These are phyloP conservation scores for Fusarium coicis DNA, from an alignment of 2,329 filamentous ascomycete genomes.

Conservation along the genomic window DNA sequence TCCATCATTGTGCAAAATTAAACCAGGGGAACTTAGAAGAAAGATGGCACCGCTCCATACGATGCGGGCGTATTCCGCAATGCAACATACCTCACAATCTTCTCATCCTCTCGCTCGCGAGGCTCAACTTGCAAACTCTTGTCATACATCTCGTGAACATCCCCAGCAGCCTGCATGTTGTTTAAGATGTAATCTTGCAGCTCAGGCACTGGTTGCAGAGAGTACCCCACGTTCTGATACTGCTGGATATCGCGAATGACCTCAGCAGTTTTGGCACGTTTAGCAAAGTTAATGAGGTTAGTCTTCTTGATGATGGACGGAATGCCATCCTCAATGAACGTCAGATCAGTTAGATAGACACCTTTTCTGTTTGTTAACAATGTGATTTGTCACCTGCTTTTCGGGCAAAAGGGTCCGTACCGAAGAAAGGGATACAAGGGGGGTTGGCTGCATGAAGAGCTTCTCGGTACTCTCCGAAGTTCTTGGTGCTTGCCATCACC, in stretches of 20 bases:
- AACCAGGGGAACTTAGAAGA: constrained; percentile 29
- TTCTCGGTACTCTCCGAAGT: constrained; percentile 97
- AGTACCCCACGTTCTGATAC: constrained; percentile 98
- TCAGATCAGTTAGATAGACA: constrained; percentile 96
- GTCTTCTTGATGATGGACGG: constrained; percentile 96
- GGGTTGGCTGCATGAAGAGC: constrained; percentile 92
- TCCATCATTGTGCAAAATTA: constrained; percentile 14
- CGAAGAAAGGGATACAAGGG: constrained; percentile 98
- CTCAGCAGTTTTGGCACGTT: constrained; percentile 96
- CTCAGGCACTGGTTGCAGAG: constrained; percentile 87
- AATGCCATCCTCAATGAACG: constrained; percentile 98
- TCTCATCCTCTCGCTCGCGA: constrained; percentile 96
- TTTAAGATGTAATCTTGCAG: constrained; percentile 96
- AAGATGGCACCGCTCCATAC: constrained; percentile 34
- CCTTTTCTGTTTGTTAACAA: constrained; percentile 60
- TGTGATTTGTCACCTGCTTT: background rate
- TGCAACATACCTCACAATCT: constrained; percentile 90
- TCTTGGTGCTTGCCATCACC: constrained; percentile 97
- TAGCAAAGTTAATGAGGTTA: constrained; percentile 97
- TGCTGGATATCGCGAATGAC: constrained; percentile 99
- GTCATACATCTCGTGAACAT: constrained; percentile 99
- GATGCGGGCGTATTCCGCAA: constrained; percentile 42
- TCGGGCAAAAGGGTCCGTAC: constrained; percentile 59
- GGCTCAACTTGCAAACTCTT: constrained; percentile 94
- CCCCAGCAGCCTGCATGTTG: constrained; percentile 94